These are phyloP conservation scores for Bremia lactucae DNA, from an alignment of 352 stramenopile species.

Conservation along the genomic window DNA sequence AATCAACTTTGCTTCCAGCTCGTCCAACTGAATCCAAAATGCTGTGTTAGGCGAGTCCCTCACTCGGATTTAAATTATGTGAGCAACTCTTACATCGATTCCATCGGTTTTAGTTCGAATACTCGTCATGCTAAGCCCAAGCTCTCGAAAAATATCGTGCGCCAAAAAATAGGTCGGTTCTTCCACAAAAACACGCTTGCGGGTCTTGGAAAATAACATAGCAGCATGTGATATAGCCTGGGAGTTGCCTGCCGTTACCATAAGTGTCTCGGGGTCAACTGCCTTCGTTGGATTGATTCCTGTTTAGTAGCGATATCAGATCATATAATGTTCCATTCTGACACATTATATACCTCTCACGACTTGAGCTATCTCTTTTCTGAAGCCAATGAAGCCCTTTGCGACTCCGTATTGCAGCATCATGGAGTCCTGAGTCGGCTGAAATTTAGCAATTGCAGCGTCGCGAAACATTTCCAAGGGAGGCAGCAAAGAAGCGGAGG, in stretches of 20 bases:
- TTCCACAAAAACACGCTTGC: slow-evolving; percentile 86
- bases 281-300: neutral
- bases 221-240: slow-evolving; percentile 86
- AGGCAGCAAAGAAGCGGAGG: slow-evolving; percentile 64
- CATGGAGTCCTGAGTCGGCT: slow-evolving; percentile 31
- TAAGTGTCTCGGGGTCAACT: slow-evolving; percentile 43
- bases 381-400: slow-evolving; percentile 59
- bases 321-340: neutral
- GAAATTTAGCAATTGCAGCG: slow-evolving; percentile 39
- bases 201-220: slow-evolving; percentile 54
- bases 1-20: slow-evolving; percentile 55
- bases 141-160: slow-evolving; percentile 85
- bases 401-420: slow-evolving; percentile 73
- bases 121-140: slow-evolving; percentile 67
- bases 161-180: slow-evolving; percentile 90
- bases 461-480: slow-evolving; percentile 48
- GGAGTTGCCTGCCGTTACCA: slow-evolving; percentile 87
- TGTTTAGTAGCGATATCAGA: slow-evolving; percentile 3
- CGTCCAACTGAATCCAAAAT: too few relatives aligned
- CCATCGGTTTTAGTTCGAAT: slow-evolving; percentile 69
- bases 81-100: slow-evolving; percentile 41
- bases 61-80: neutral
- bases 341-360: slow-evolving; percentile 29
- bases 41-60: too few relatives aligned
- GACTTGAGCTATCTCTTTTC: slow-evolving; percentile 47